Percentiles rank a stretch among this genome's conserved stretches.
Evolutionary conservation across 1,284 basidiomycete genomes (phyloP).

Genomic region (Microbotryum violaceum): DNA sequence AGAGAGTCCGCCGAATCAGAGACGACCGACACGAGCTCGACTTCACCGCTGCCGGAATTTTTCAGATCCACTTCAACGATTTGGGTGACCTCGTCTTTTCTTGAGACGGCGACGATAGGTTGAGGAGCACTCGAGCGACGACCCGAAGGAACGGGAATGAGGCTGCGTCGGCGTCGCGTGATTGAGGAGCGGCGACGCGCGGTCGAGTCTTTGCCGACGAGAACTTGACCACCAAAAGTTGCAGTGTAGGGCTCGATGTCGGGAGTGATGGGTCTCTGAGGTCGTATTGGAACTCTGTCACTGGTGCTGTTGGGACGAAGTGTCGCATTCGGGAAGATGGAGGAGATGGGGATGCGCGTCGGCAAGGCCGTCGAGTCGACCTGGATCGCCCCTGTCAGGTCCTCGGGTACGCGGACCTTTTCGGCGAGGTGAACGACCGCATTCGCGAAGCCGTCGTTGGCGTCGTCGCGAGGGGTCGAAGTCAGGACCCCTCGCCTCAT

Average conservation of each 20-base stretch:
- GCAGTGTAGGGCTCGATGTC: constrained; percentile 3
- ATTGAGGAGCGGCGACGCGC: constrained; percentile 7
- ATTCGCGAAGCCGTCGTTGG: background rate
- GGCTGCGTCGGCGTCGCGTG: background rate
- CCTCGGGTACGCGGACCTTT: background rate
- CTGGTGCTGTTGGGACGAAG: background rate
- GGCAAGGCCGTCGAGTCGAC: constrained; percentile 1
- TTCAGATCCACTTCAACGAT: background rate
- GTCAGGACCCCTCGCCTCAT: constrained; percentile 6
- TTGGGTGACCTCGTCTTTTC: too few relatives aligned
- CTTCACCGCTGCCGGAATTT: background rate
- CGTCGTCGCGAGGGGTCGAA: constrained; percentile 4
- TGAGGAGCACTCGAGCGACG: too few relatives aligned
- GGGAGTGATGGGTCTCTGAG: constrained; percentile 4
- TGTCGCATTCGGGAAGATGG: constrained; percentile 8
- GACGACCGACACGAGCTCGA: background rate
- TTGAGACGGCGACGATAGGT: too few relatives aligned
- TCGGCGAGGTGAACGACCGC: background rate
- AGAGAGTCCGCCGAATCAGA: background rate
- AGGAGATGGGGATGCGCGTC: constrained; percentile 12
- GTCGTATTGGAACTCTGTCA: constrained; percentile 4
- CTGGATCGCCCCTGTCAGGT: constrained; percentile 1
- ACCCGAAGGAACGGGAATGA: background rate
- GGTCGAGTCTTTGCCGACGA: background rate
- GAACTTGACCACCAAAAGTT: background rate